Conservation (phyloP, 169 alveolate species). For the Toxoplasma gondii region DNA sequence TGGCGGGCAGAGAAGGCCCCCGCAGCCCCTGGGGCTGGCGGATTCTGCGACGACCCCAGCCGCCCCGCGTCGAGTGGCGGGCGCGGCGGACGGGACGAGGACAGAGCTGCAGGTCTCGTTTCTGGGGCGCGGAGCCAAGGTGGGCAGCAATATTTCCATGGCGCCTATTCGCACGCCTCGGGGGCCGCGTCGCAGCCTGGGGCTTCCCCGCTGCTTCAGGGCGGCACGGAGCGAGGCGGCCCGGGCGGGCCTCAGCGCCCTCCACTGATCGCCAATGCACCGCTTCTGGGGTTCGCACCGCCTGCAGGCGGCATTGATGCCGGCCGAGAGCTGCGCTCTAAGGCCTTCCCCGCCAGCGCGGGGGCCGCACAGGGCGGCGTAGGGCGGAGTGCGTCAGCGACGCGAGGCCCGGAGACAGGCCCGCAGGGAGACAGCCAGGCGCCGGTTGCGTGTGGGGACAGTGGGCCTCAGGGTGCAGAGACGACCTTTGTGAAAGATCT, state of each 20-base stretch:
- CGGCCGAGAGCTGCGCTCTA: background rate
- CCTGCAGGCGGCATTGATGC: background rate
- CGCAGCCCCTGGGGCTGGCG: background rate
- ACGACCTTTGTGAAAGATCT: conserved; percentile 6
- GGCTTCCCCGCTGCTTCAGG: background rate
- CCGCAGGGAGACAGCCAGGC: background rate
- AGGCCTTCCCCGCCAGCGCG: background rate
- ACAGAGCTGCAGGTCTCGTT: background rate
- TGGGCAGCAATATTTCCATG: background rate
- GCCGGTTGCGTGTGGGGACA: background rate
- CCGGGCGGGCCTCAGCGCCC: background rate
- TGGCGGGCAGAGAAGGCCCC: background rate
- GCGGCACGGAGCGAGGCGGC: too few species aligned
- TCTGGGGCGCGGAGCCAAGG: background rate
- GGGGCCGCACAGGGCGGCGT: background rate
- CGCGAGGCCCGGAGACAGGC: background rate
- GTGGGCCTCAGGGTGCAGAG: background rate
- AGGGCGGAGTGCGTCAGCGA: background rate
- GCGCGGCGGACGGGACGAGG: background rate
- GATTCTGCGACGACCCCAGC: background rate
- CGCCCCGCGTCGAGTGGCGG: background rate
- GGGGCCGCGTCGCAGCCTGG: background rate
- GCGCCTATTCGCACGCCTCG: background rate
- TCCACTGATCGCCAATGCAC: background rate
- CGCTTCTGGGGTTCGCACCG: background rate